A percentile compares a stretch with the other conserved stretches of the same genome.
These are phyloP conservation scores for Corylus avellana DNA, from an alignment of 306 rosid species.

Conservation along the genomic window DNA sequence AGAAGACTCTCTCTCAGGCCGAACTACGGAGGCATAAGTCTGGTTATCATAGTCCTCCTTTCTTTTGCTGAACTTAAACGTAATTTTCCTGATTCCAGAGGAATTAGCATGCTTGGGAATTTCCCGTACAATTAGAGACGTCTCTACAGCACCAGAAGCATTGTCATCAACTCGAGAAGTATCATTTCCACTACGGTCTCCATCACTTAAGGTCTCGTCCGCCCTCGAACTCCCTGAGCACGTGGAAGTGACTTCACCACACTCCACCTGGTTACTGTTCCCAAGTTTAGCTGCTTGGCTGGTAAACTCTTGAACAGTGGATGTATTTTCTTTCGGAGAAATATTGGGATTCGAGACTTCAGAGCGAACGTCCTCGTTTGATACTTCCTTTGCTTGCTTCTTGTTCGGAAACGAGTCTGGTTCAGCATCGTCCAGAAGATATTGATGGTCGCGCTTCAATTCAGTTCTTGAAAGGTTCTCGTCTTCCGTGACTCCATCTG, in stretches of 20 bases:
- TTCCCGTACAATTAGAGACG: constrained; percentile 76
- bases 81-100: constrained; percentile 83
- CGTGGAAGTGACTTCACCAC: constrained; percentile 72
- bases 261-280: constrained; percentile 52
- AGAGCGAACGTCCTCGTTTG: constrained; percentile 80
- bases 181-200: constrained; percentile 38
- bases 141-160: constrained; percentile 38
- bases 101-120: constrained; percentile 72
- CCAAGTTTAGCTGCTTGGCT: constrained; percentile 61
- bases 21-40: constrained; percentile 17
- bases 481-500: constrained; percentile 48
- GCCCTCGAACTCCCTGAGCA: constrained; percentile 68
- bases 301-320: constrained; percentile 67
- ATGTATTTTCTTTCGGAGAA: constrained; percentile 59
- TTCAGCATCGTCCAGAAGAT: constrained; percentile 48
- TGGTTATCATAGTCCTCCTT: constrained; percentile 57
- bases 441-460: constrained; percentile 67
- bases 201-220: constrained; percentile 57
- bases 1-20: constrained; percentile 36
- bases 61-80: constrained; percentile 84
- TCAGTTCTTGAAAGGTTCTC: constrained; percentile 43
- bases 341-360: constrained; percentile 78
- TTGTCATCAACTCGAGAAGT: constrained; percentile 39
- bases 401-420: constrained; percentile 46
- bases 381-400: constrained; percentile 75